Evolutionary conservation across 768 basidiomycete genomes (phyloP), one percentile per base, ranked within the genome.

Genomic region (Coprinopsis sp.): DNA sequence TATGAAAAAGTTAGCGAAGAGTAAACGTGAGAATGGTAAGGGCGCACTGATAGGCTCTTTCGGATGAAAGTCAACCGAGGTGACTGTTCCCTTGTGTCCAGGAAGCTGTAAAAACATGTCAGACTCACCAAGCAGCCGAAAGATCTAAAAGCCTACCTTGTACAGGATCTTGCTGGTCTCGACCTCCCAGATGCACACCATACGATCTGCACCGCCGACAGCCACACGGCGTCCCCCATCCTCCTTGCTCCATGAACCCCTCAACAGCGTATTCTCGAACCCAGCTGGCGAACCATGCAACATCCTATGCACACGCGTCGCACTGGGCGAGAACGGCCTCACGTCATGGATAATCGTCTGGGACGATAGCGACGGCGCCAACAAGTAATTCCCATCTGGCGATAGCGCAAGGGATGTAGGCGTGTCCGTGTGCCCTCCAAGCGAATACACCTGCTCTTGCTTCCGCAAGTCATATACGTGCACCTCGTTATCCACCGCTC

Each of bases 71-170:
- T 95, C 96, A 0, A 92, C 91, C n/a, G 85, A 72, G 1, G 91
- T 93, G 13, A 98, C 93, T 0, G 94, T 94, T 10, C 95, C 94
- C 64, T 91, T 96, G 64, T 99, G 95, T 12, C 95, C 95, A 30
- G 95, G 91, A 47, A 97, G 76, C 89, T 90, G 22, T n/a, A n/a
- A n/a, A n/a, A 3, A 30, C 8, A 51, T 46, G 30, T 44, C 13
- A 33, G 43, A 21, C 28, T 16, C 27, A 25, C 29, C 14, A 34
- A 37, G 22, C 33, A 18, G 19, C 12, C 28, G n/a, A 33, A 33
- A 0, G 14, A 29, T 4, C 13, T 16, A 43, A 7, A 12, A 16
- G 46, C 57, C 29, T 33, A 92, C 84, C 78, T 93, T 91, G 72
- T 91, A 91, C 53, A 84, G 59, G 3, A 87, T 76, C 49, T 78